Percentiles rank a stretch among this genome's conserved stretches.
Conservation (phyloP, 1,284 basidiomycete species). For the Singerocomus inundabilis region DNA sequence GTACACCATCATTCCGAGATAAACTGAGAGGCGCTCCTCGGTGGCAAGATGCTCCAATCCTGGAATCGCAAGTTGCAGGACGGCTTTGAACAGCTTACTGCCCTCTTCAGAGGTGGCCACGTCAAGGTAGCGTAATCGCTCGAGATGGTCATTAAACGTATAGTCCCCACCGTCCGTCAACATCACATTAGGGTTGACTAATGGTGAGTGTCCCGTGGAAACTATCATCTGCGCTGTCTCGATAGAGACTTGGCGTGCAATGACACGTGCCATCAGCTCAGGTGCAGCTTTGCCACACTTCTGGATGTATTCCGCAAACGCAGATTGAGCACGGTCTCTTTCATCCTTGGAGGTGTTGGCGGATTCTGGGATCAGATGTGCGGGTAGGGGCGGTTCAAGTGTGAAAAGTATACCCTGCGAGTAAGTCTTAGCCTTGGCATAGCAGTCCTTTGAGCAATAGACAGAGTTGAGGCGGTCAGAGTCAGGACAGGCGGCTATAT, state of each 20-base stretch:
- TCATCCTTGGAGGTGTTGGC: slow-evolving; percentile 37
- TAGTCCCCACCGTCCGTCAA: slow-evolving; percentile 56
- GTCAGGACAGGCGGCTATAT: slow-evolving; percentile 43
- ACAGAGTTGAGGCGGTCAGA: slow-evolving; percentile 53
- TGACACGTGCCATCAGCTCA: slow-evolving; percentile 65
- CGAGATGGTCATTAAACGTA: slow-evolving; percentile 69
- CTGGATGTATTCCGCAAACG: slow-evolving; percentile 55
- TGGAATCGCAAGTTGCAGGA: slow-evolving; percentile 63
- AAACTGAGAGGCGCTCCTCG: slow-evolving; percentile 58
- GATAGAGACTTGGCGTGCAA: slow-evolving; percentile 64
- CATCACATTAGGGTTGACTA: slow-evolving; percentile 39
- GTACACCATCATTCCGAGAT: slow-evolving; percentile 70
- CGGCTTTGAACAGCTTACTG: slow-evolving; percentile 47
- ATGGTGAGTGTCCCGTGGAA: slow-evolving; percentile 25
- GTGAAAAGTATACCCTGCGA: slow-evolving; percentile 72
- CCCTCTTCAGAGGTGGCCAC: slow-evolving; percentile 49
- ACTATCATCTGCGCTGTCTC: slow-evolving; percentile 59
- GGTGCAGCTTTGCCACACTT: slow-evolving; percentile 45
- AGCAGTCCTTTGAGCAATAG: slow-evolving; percentile 74
- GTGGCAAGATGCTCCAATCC: slow-evolving; percentile 69
- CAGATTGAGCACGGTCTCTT: slow-evolving; percentile 56
- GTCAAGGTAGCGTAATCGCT: slow-evolving; percentile 67
- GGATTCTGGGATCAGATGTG: slow-evolving; percentile 43
- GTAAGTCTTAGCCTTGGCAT: slow-evolving; percentile 50
- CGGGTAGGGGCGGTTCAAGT: slow-evolving; percentile 58